Conservation (phyloP, 1,284 basidiomycete species). For the Ceratobasidium sp. region DNA sequence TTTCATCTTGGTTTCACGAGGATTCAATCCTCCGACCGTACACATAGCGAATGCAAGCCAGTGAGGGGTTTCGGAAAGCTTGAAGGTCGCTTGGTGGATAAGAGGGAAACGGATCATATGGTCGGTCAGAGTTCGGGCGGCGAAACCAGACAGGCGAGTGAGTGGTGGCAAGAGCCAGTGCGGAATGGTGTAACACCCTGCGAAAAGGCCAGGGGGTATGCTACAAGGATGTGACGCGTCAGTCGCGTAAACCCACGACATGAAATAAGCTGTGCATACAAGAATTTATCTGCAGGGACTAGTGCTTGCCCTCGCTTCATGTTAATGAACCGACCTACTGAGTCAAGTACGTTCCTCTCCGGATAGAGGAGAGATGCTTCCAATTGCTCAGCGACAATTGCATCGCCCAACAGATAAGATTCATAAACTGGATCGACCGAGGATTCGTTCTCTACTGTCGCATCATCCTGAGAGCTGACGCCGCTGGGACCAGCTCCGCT, state of each 20-base stretch:
- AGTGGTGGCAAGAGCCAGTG: slow-evolving; percentile 58
- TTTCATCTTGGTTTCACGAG: slow-evolving; percentile 34
- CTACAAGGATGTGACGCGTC: slow-evolving; percentile 43
- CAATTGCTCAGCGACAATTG: slow-evolving; percentile 19
- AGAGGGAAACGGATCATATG: slow-evolving; percentile 58
- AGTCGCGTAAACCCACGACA: not conserved
- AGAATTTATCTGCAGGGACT: slow-evolving; percentile 45
- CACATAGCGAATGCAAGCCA: slow-evolving; percentile 59
- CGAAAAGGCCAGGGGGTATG: slow-evolving; percentile 55
- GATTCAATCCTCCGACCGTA: slow-evolving; percentile 53
- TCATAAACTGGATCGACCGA: slow-evolving; percentile 31
- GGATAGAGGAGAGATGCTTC: slow-evolving; percentile 43
- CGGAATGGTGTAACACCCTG: slow-evolving; percentile 57
- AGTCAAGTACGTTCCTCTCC: slow-evolving; percentile 40
- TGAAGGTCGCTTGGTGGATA: slow-evolving; percentile 58
- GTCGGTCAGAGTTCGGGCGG: slow-evolving; percentile 55
- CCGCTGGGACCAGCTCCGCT: slow-evolving; percentile 6
- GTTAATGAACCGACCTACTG: slow-evolving; percentile 36
- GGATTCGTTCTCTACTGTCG: not conserved
- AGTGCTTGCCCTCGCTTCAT: slow-evolving; percentile 37
- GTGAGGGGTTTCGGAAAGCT: slow-evolving; percentile 54
- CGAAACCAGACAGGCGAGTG: slow-evolving; percentile 55
- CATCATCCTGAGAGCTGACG: not conserved
- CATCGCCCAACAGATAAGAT: slow-evolving; percentile 39
- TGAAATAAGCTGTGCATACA: slow-evolving; percentile 22